Conservation (phyloP, 1,139 yeast species). For the Eremothecium coryli region DNA sequence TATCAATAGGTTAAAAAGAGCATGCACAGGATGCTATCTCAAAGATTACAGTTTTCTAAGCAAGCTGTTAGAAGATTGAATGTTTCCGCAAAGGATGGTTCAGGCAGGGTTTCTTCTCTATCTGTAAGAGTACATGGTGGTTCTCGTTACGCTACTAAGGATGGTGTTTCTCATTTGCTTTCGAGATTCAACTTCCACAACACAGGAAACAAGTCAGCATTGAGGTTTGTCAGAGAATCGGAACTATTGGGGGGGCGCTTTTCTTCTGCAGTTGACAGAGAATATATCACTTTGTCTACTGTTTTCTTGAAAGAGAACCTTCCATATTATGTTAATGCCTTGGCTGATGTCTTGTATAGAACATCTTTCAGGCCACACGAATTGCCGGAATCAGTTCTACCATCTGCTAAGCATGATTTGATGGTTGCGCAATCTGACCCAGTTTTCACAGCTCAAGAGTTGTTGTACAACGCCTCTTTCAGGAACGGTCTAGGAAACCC, state of each 20-base stretch:
- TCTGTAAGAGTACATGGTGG: conserved; percentile 83
- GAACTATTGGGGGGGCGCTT: conserved; percentile 88
- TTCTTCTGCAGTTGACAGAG: conserved; percentile 67
- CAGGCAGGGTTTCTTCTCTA: conserved; percentile 56
- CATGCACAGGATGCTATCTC: conserved; percentile 12
- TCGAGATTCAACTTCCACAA: conserved; percentile 79
- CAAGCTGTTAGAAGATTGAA: conserved; percentile 30
- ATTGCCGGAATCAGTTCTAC: conserved; percentile 69
- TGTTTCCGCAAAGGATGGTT: conserved; percentile 39
- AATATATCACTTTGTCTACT: conserved; percentile 69
- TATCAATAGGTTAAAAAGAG: too few species aligned
- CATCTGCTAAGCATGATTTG: conserved; percentile 58
- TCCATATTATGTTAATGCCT: conserved; percentile 84
- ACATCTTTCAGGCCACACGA: conserved; percentile 78
- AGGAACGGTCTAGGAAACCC: conserved; percentile 87
- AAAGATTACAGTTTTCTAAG: conserved; percentile 18
- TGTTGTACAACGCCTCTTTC: conserved; percentile 73
- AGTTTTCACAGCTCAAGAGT: conserved; percentile 59
- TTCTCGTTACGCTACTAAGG: conserved; percentile 62
- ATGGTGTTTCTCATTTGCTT: conserved; percentile 81
- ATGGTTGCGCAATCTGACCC: conserved; percentile 44
- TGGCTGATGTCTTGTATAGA: conserved; percentile 67
- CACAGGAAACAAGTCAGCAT: conserved; percentile 75
- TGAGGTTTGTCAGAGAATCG: conserved; percentile 88
- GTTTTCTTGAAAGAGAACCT: conserved; percentile 78